Evolutionary conservation across 2,329 filamentous ascomycete species (phyloP), one percentile per base, ranked within the genome.

Genomic region (Daldinia sp.): DNA sequence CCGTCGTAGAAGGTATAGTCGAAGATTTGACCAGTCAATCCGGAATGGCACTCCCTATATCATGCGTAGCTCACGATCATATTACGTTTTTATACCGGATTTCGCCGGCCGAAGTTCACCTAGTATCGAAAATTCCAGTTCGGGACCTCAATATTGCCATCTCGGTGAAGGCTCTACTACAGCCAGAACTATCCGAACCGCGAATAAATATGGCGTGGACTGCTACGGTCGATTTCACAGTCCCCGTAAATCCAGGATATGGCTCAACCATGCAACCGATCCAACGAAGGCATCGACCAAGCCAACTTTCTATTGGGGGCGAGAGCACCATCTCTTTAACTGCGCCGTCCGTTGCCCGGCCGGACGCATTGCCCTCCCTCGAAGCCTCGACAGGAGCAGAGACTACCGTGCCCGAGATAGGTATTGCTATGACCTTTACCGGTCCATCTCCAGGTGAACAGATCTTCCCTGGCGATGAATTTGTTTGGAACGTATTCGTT

Each of bases 371-470:
- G 2, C 87, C 87, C 9, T 78, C 81, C 23, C 81, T 89, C 43
- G 85, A 89, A 69, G 82, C 86, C 23, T 77, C 80, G 47, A 74
- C 75, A 57, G 78, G 77, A 67, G 76, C 75, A 32, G 83, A 85
- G 50, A 76, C 80, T 47, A 71, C 79, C 51, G 74, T 86, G 35
- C 83, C 84, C 2, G 84, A 90, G 61, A 85, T 91, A 51, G 90
- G 90, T 61, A 85, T 94, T 59, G 92, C 89, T 32, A 87, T 94
- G 78, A 93, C 90, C 37, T 89, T 95, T 72, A 85, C 84, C 4
- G 87, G 85, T 0, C 90, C 90, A 11, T 58, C 30, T 63, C 76
- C 10, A 72, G 77, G 19, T 80, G 83, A 54, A 81, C 70, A 71
- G 51, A 74, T 92, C 21, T 82, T 80, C 59, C 83, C 87, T 0